phyloP scores from a whole-genome alignment of 2,329 filamentous ascomycete species.

The Ophiocordyceps unilateralis region DNA sequence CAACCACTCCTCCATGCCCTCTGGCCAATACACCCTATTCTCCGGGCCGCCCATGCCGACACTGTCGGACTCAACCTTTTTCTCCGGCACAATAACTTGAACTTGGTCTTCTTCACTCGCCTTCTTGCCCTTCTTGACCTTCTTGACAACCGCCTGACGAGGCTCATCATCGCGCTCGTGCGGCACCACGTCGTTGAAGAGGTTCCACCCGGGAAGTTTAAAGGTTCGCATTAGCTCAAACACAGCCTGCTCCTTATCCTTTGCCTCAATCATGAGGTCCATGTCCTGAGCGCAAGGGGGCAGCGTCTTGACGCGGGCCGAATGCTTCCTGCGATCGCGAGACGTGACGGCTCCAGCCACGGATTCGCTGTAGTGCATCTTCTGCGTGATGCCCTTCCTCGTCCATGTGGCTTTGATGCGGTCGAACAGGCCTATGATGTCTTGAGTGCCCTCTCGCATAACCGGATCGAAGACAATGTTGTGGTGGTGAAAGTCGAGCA shows the following conservation, averaged over 20 bases:
- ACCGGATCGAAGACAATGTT: conserved; percentile 74
- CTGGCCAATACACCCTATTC: conserved; percentile 75
- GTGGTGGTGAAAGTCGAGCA: conserved; percentile 89
- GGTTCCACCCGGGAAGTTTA: conserved; percentile 63
- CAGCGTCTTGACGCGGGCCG: conserved; percentile 56
- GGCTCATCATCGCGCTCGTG: conserved; percentile 60
- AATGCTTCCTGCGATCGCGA: conserved; percentile 70
- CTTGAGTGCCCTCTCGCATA: conserved; percentile 67
- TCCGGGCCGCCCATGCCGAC: conserved; percentile 75
- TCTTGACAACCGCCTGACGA: conserved; percentile 24
- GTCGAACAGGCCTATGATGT: conserved; percentile 57
- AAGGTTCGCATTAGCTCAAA: conserved; percentile 87
- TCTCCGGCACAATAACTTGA: conserved; percentile 15
- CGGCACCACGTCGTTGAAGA: conserved; percentile 61
- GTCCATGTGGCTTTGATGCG: conserved; percentile 74
- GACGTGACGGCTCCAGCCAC: conserved; percentile 46
- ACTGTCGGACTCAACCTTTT: conserved; percentile 44
- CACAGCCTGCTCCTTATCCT: conserved; percentile 93
- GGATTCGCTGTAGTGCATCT: conserved; percentile 93
- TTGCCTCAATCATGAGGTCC: conserved; percentile 98
- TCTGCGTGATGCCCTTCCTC: conserved; percentile 70
- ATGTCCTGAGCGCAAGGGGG: conserved; percentile 70
- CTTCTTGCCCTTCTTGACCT: conserved; percentile 19
- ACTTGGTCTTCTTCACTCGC: conserved; percentile 18
- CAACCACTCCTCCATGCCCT: conserved; percentile 81